phyloP scores from a whole-genome alignment of 2,329 filamentous ascomycete genomes.

The Microdochium trichocladiopsis region DNA sequence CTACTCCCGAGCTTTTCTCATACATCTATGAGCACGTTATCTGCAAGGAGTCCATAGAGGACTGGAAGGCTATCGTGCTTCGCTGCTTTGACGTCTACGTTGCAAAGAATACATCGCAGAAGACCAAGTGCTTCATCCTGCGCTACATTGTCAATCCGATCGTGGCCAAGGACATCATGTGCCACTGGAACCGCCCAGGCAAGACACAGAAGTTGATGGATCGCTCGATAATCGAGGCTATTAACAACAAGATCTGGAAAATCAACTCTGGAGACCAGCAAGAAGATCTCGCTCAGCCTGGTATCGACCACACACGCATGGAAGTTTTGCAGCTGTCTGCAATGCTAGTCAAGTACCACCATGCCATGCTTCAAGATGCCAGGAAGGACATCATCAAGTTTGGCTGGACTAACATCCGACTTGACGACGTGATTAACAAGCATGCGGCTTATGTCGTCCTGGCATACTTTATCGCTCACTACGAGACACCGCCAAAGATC shows the following conservation, averaged over 20 bases:
- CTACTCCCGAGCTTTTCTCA: constrained; percentile 65
- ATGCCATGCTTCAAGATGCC: constrained; percentile 78
- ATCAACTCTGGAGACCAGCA: constrained; percentile 73
- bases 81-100: constrained; percentile 86
- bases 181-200: constrained; percentile 59
- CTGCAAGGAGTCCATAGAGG: constrained; percentile 75
- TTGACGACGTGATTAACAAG: constrained; percentile 99
- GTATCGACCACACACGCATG: constrained; percentile 93
- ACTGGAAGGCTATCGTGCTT: constrained; percentile 74
- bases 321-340: constrained; percentile 93
- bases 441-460: constrained; percentile 96
- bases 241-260: constrained; percentile 92
- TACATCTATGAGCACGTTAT: constrained; percentile 86
- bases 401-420: constrained; percentile 93
- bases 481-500: constrained; percentile 94
- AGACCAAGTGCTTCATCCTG: constrained; percentile 87
- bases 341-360: constrained; percentile 91
- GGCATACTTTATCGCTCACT: constrained; percentile 94
- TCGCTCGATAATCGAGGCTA: constrained; percentile 76
- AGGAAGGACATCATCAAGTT: constrained; percentile 99
- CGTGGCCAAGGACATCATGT: constrained; percentile 91
- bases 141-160: constrained; percentile 93
- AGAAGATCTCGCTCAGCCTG: constrained; percentile 77
- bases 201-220: constrained; percentile 72
- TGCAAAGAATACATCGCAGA: constrained; percentile 70